phyloP scores from a whole-genome alignment of 441 rosid species.

The Adansonia madagascariensis region DNA sequence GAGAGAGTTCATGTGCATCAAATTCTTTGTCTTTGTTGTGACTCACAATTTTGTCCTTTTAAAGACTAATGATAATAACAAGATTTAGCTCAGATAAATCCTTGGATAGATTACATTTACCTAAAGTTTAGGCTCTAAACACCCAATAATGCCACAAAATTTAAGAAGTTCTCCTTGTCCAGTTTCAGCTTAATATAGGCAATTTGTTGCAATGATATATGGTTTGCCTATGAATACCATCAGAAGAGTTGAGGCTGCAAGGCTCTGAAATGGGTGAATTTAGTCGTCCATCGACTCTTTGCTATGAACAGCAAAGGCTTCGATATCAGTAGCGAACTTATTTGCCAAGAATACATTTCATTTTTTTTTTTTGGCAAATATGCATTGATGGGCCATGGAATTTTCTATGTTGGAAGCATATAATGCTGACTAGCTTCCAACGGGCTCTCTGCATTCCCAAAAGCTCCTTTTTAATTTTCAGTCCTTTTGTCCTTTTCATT shows the following conservation, averaged over 20 bases:
- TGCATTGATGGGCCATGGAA: neutral
- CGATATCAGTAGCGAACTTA: no score
- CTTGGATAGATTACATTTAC: neutral
- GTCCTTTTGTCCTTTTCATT: conserved; percentile 15
- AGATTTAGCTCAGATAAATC: neutral
- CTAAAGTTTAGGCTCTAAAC: neutral
- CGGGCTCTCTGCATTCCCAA: neutral
- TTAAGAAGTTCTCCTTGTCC: neutral
- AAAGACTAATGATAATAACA: neutral
- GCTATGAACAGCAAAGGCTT: neutral
- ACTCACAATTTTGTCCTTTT: neutral
- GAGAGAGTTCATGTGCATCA: neutral
- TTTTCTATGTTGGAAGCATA: no score
- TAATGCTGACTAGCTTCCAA: no score
- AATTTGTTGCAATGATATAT: no score
- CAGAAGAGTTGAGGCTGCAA: no score
- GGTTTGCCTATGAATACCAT: no score
- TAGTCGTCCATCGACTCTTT: neutral
- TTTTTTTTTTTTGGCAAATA: neutral
- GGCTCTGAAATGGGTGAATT: no score
- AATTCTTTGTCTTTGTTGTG: neutral
- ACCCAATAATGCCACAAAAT: neutral
- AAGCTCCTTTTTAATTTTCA: conserved; percentile 1
- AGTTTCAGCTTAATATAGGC: no score
- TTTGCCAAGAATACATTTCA: neutral